A percentile compares a stretch with the other conserved stretches of the same genome.
Evolutionary conservation across 148 eudicot genomes (phyloP).

Genomic region (Tetragonia tetragonoides): DNA sequence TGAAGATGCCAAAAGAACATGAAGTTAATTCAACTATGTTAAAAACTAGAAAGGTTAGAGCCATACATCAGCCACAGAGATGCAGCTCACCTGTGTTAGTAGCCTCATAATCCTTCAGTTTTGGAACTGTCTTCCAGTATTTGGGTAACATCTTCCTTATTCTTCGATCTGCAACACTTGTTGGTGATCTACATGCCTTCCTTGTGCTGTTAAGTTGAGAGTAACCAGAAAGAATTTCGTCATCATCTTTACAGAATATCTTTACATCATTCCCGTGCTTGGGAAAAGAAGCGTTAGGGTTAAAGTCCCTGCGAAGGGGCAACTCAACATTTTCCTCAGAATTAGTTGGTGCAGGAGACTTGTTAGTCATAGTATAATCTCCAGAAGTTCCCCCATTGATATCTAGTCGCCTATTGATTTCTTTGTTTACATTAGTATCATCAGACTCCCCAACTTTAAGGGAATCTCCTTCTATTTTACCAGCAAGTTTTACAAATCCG

Average conservation of each 20-base stretch:
- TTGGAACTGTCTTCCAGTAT: constrained; percentile 81
- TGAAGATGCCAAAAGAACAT: constrained; percentile 21
- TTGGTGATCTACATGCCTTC: constrained; percentile 52
- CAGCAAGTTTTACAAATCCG: constrained; percentile 25
- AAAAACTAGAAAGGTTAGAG: not conserved
- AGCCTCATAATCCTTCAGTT: constrained; percentile 55
- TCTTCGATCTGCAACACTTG: constrained; percentile 44
- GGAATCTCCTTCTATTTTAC: constrained; percentile 41
- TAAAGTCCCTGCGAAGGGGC: constrained; percentile 48
- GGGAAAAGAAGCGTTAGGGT: constrained; percentile 49
- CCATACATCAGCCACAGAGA: constrained; percentile 18
- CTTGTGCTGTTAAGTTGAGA: constrained; percentile 47
- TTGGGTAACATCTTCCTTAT: constrained; percentile 66
- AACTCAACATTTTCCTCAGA: constrained; percentile 57
- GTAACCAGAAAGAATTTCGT: constrained; percentile 65
- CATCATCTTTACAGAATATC: constrained; percentile 80
- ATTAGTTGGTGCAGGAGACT: constrained; percentile 33
- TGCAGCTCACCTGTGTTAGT: constrained; percentile 49
- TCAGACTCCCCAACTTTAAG: constrained; percentile 42
- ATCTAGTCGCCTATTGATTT: constrained; percentile 32
- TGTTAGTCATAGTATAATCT: constrained; percentile 39
- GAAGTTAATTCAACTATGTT: not conserved
- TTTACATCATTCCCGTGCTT: constrained; percentile 65
- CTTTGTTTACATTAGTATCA: constrained; percentile 41
- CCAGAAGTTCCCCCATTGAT: constrained; percentile 36